These are phyloP conservation scores for Exophiala sp. DNA, from an alignment of 2,329 filamentous ascomycete genomes.

Conservation along the genomic window DNA sequence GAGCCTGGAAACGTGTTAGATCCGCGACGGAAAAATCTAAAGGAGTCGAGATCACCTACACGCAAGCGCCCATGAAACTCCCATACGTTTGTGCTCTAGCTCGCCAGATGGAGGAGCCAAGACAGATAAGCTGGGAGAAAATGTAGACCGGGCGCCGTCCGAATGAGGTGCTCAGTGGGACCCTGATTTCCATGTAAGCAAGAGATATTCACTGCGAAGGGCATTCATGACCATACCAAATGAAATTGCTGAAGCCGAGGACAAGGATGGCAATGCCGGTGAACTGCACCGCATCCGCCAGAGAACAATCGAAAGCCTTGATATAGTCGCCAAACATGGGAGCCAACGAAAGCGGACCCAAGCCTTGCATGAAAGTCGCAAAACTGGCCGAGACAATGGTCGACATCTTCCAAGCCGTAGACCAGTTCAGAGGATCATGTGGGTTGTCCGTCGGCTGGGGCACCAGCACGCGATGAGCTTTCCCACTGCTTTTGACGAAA, in stretches of 20 bases:
- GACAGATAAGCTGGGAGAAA: slow-evolving; percentile 47
- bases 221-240: slow-evolving; percentile 41
- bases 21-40: neutral
- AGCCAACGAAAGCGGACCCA: slow-evolving; percentile 51
- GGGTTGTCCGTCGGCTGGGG: slow-evolving; percentile 46
- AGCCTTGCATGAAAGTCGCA: slow-evolving; percentile 49
- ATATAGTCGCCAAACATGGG: slow-evolving; percentile 58
- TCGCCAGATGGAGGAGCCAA: slow-evolving; percentile 53
- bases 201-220: slow-evolving; percentile 7
- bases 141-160: slow-evolving; percentile 52
- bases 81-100: slow-evolving; percentile 53
- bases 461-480: slow-evolving; percentile 38
- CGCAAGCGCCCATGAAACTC: slow-evolving; percentile 59
- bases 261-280: slow-evolving; percentile 53
- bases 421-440: slow-evolving; percentile 49
- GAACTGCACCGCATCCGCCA: slow-evolving; percentile 52
- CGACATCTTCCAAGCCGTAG: slow-evolving; percentile 43
- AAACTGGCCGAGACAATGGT: slow-evolving; percentile 44
- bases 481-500: slow-evolving; percentile 52
- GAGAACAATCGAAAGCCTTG: slow-evolving; percentile 48
- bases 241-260: slow-evolving; percentile 55
- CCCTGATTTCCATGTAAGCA: slow-evolving; percentile 35
- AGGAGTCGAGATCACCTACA: slow-evolving; percentile 28
- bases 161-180: slow-evolving; percentile 51
- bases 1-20: slow-evolving; percentile 32